A percentile compares a stretch with the other conserved stretches of the same genome.
These are phyloP conservation scores for Arabidopsis lyrata DNA, from an alignment of 441 rosid genomes.

Conservation along the genomic window DNA sequence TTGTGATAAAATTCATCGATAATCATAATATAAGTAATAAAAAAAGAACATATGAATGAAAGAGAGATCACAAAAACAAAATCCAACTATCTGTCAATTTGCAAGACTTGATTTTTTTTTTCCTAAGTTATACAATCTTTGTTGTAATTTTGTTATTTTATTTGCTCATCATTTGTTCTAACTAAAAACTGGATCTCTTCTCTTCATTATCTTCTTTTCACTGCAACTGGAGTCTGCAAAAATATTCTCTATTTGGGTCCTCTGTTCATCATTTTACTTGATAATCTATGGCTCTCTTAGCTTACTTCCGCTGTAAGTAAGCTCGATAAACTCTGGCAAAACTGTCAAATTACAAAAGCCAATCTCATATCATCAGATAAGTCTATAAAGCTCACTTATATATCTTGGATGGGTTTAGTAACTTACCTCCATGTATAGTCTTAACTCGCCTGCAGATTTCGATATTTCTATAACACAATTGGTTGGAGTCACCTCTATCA, in stretches of 20 bases:
- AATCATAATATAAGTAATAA: no score
- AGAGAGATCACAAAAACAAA: no score
- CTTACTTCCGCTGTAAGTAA: conserved; percentile 62
- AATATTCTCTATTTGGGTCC: conserved; percentile 3
- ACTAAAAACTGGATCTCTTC: neutral
- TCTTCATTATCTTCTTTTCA: conserved; percentile 11
- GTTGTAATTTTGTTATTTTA: no score
- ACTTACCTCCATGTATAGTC: conserved; percentile 74
- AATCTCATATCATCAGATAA: conserved; percentile 26
- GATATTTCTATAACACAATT: conserved; percentile 90
- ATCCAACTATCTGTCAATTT: no score
- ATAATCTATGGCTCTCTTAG: conserved; percentile 25
- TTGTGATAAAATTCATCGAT: no score
- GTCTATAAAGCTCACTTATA: neutral
- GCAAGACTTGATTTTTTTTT: no score
- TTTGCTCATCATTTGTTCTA: neutral
- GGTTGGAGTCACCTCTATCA: conserved; percentile 79
- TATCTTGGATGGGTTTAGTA: conserved; percentile 9
- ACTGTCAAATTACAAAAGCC: conserved; percentile 51
- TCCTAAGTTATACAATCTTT: no score
- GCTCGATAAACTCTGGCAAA: conserved; percentile 83
- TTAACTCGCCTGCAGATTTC: conserved; percentile 77
- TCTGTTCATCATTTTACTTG: conserved; percentile 20
- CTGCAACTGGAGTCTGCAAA: conserved; percentile 22
- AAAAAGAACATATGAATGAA: no score